Conservation (phyloP, 805 yeast genomes). For the Ogataea siamensis region DNA sequence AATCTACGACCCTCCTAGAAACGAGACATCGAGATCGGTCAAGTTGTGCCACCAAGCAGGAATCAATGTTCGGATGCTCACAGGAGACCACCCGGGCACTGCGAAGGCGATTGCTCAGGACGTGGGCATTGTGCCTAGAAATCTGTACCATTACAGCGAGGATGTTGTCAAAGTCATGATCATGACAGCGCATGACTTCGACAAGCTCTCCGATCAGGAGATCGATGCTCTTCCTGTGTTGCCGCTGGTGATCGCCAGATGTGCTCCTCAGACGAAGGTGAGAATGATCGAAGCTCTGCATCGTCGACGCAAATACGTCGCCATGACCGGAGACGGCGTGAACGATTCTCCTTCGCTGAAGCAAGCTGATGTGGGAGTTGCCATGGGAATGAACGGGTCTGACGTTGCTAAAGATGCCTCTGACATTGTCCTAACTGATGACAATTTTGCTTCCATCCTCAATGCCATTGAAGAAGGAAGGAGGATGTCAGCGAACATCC, state of each 20-base stretch:
- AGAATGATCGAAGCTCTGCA: conserved; percentile 47
- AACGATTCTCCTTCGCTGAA: conserved; percentile 64
- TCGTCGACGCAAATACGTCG: conserved; percentile 52
- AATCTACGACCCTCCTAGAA: conserved; percentile 44
- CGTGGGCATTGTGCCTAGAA: conserved; percentile 3
- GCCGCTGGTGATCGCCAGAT: conserved; percentile 47
- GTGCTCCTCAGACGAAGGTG: conserved; percentile 57
- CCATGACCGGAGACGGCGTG: conserved; percentile 67
- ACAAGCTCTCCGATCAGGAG: neutral
- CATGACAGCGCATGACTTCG: neutral
- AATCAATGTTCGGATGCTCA: conserved; percentile 41
- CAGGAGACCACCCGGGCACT: conserved; percentile 49
- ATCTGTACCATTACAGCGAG: conserved; percentile 1
- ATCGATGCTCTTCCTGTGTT: neutral
- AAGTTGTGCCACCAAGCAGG: conserved; percentile 38
- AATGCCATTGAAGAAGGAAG: neutral
- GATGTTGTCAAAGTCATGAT: conserved; percentile 1
- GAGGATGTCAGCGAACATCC: neutral
- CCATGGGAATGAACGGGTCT: conserved; percentile 58
- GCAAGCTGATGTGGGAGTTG: conserved; percentile 61
- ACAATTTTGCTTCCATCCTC: neutral
- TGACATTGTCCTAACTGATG: conserved; percentile 1
- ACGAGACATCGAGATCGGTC: conserved; percentile 35
- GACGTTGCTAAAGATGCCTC: conserved; percentile 58
- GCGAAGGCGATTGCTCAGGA: conserved; percentile 38